These are phyloP conservation scores for Backusella liffmaniae DNA, from an alignment of 192 early-diverging fungal species.

Conservation along the genomic window DNA sequence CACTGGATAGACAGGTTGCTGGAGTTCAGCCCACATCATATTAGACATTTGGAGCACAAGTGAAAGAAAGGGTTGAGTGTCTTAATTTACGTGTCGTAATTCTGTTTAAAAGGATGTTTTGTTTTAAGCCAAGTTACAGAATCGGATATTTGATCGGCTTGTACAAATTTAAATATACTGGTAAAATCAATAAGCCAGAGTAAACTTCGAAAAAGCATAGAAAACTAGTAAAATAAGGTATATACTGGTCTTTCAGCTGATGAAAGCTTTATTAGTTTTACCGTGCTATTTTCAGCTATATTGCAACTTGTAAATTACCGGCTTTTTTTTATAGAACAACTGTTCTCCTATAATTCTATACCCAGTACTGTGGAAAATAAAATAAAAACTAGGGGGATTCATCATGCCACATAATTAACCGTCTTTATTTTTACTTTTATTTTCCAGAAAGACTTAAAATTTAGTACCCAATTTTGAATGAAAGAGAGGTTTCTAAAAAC, in stretches of 20 bases:
- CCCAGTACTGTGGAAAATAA: background rate
- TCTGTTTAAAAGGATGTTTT: background rate
- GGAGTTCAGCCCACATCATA: background rate
- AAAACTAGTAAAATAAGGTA: background rate
- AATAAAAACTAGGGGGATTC: background rate
- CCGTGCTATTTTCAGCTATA: background rate
- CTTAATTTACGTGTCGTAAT: background rate
- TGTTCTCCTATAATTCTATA: background rate
- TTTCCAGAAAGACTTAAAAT: background rate
- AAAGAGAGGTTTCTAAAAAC: background rate
- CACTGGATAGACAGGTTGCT: background rate
- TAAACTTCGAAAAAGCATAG: background rate
- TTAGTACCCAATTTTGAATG: background rate
- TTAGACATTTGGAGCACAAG: background rate
- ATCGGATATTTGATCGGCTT: constrained; percentile 13
- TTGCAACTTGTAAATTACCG: background rate
- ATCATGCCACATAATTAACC: background rate
- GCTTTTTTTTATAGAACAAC: background rate
- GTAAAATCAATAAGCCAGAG: background rate
- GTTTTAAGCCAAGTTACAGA: background rate
- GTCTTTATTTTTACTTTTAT: background rate
- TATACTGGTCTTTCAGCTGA: background rate
- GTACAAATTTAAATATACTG: background rate
- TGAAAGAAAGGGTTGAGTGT: background rate
- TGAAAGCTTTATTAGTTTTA: background rate